phyloP scores from a whole-genome alignment of 192 early-diverging fungal species.

The Backusella mclennaniae region DNA sequence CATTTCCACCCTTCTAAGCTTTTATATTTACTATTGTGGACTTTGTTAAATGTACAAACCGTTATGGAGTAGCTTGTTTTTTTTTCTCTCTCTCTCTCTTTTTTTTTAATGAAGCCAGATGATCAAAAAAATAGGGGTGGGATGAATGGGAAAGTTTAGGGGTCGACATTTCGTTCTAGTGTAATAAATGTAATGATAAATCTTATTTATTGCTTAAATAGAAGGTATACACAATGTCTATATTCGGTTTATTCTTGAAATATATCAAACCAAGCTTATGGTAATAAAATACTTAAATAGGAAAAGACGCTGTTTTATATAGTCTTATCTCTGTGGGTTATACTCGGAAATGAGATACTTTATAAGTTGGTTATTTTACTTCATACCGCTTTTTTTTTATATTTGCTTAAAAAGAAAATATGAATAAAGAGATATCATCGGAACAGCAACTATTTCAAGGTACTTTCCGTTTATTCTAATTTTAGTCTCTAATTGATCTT shows the following conservation, averaged over 20 bases:
- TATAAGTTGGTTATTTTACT: too few relatives aligned
- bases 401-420: too few relatives aligned
- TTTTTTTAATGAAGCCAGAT: neutral
- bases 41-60: too few relatives aligned
- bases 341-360: too few relatives aligned
- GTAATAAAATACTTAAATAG: neutral
- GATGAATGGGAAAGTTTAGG: neutral
- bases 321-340: neutral
- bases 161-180: neutral
- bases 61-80: too few relatives aligned
- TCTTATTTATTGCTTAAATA: neutral
- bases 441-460: too few relatives aligned
- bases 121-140: neutral
- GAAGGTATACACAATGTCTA: neutral
- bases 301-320: neutral
- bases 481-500: neutral
- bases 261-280: neutral
- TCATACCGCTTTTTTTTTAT: neutral
- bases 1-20: too few relatives aligned
- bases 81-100: too few relatives aligned
- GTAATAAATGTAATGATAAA: neutral
- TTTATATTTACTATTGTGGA: too few relatives aligned
- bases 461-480: neutral
- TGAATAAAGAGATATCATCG: too few relatives aligned
- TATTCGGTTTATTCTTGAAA: neutral